Evolutionary conservation across 371 early-diverging fungal species (phyloP).

Genomic region (Paramicrosporidium saccamoebae): DNA sequence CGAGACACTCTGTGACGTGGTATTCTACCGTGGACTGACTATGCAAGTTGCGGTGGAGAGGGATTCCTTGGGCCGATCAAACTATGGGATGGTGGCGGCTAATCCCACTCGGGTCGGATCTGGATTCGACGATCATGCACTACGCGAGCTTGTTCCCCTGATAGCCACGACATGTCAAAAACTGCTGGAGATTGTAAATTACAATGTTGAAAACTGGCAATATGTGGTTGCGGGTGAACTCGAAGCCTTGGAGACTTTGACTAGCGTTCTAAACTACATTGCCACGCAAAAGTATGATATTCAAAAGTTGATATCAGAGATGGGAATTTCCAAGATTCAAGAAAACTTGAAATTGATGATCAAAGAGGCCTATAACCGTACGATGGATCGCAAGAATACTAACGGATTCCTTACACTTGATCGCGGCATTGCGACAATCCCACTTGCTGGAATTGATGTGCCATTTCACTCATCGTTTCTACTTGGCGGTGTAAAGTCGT

Average conservation of each 20-base stretch:
- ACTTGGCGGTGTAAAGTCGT: conserved; percentile 51
- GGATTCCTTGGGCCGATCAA: conserved; percentile 37
- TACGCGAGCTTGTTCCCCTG: conserved; percentile 39
- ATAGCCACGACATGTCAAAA: conserved; percentile 27
- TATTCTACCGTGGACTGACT: conserved; percentile 84
- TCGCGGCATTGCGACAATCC: conserved; percentile 70
- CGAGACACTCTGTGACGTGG: conserved; percentile 57
- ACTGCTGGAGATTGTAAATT: conserved; percentile 78
- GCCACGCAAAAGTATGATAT: conserved; percentile 28
- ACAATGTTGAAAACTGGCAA: conserved; percentile 82
- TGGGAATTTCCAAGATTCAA: conserved; percentile 53
- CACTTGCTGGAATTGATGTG: conserved; percentile 69
- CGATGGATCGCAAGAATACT: conserved; percentile 12
- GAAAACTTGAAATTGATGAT: conserved; percentile 42
- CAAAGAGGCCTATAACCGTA: conserved; percentile 22
- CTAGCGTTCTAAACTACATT: conserved; percentile 43
- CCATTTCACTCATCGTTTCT: conserved; percentile 88
- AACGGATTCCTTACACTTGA: conserved; percentile 28
- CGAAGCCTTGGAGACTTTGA: conserved; percentile 34
- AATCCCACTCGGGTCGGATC: conserved; percentile 61
- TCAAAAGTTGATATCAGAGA: conserved; percentile 40
- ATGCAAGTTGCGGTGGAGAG: conserved; percentile 80
- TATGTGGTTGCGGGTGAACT: conserved; percentile 76
- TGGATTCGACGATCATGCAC: conserved; percentile 40
- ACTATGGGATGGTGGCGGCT: conserved; percentile 81